Percentiles rank a stretch among this genome's conserved stretches.
phyloP scores from a whole-genome alignment of 2,329 filamentous ascomycete genomes.

The Colletotrichum horii region DNA sequence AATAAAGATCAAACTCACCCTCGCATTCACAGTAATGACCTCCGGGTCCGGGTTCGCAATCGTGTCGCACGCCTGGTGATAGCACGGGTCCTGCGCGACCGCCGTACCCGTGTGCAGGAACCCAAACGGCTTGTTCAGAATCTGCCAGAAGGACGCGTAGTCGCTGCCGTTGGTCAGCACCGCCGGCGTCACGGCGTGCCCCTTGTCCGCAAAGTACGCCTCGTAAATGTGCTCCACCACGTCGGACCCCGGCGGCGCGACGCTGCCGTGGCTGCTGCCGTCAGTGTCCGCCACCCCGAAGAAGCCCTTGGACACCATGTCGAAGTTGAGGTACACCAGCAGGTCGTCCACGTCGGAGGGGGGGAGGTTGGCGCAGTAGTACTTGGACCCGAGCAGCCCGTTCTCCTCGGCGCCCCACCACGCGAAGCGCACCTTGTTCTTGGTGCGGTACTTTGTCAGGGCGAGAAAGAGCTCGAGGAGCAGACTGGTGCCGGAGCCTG shows the following conservation, averaged over 20 bases:
- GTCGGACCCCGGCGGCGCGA: constrained; percentile 36
- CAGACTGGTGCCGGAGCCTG: constrained; percentile 43
- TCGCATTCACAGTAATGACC: constrained; percentile 38
- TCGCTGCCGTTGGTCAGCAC: constrained; percentile 56
- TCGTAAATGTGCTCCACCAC: constrained; percentile 37
- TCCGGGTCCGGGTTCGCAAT: constrained; percentile 43
- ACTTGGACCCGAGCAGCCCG: constrained; percentile 39
- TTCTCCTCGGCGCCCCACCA: constrained; percentile 54
- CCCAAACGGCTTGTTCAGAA: constrained; percentile 56
- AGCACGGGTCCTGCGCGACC: constrained; percentile 41
- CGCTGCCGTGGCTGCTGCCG: constrained; percentile 40
- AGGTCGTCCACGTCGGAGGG: constrained; percentile 37
- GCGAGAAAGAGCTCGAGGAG: constrained; percentile 46
- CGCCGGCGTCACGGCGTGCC: constrained; percentile 33
- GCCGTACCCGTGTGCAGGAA: constrained; percentile 67
- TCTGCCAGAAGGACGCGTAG: constrained; percentile 64
- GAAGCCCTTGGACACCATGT: constrained; percentile 44
- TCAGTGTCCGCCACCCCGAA: constrained; percentile 40
- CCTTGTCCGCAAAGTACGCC: constrained; percentile 34
- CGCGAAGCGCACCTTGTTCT: constrained; percentile 44
- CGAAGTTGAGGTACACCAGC: constrained; percentile 46
- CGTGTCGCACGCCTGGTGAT: constrained; percentile 44
- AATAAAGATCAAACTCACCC: not conserved
- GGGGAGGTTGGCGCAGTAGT: constrained; percentile 41
- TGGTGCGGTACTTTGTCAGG: constrained; percentile 39